Base-by-base conservation (phyloP, 1,284 basidiomycete genomes). In the Mycosarcoma mackinlayi region DNA sequence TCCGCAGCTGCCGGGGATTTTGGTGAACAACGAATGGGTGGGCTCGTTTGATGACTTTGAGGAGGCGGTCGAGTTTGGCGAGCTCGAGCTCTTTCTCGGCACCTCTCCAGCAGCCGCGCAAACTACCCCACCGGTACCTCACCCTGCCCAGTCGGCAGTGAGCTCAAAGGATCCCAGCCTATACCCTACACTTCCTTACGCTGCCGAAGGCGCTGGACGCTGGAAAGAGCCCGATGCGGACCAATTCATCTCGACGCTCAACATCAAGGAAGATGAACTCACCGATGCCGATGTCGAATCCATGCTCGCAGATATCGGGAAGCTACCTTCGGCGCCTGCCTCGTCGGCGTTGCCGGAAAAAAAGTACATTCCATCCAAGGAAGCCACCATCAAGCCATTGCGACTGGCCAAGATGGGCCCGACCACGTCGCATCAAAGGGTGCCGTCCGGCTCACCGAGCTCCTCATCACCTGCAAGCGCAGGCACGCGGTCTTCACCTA, bases 11-110 rank as follows among this genome's bases (percentile, higher is more conserved):
- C 81, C 81, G 16, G 78, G 78, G 6, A 59, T 82, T 30, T 60
- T 82, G 9, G 80, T 82, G 23, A 73, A 81, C 59, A 80, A 81
- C 46, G 81, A 82, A 40, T 82, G 81, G 81, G 53, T 78, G 8
- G 81, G 81, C 5, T 76, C 78, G 14, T 82, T 58, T 49, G 80
- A 79, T 35, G 81, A 82, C 21, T 82, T 82, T 37, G 78, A 82
- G 44, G 79, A 82, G 59, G 73, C 79, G 0, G 77, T 82, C 51
- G 81, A 82, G 48, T 77, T 75, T 37, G 79, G 78, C 30, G 79
- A 81, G 65, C 66, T 82, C 16, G 72, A 76, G 34, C 51, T 78
- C 25, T 82, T 82, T 23, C 63, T 82, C 3, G 54, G 67, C 18
- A 59, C 80, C 9, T 60, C 37, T 16, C 50, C 63, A n/a, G 21